Evolutionary conservation across 1,139 yeast genomes (phyloP), one percentile per base, ranked within the genome.

Genomic region (Nakaseomyces bracarensis): DNA sequence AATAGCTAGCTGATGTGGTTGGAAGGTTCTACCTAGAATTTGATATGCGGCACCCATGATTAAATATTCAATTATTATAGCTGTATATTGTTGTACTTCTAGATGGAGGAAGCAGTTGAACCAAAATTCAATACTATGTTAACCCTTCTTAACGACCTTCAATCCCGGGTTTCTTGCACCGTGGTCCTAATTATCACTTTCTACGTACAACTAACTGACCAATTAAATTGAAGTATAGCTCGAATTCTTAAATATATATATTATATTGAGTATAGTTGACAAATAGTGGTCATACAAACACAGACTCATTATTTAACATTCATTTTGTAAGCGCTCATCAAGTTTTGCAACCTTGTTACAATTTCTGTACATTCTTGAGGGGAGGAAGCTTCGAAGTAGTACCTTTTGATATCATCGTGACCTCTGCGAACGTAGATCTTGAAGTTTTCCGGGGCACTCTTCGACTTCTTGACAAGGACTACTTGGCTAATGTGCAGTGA

Each of bases 401-500:
- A 91, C 53, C 93, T 76, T 61, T 91, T 89, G 9, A 77, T 70
- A 3, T 77, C 78, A 15, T 69, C 70, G 3, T 74, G 71, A 4
- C 55, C 55, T 57, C 85, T 84, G 57, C 73, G 69, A n/a, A 89
- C 79, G 14, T 85, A 80, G 15, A 91, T 76, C 58, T 89, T 87
- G 65, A 91, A 86, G 55, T 84, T 82, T 30, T 74, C 73, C 0
- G 93, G 91, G 23, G 81, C 76, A 55, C 87, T 84, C 42, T 74
- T 71, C 42, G 87, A 82, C 58, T 81, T 93, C 55, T 87, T 87
- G 49, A 86, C 72, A 46, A 79, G 76, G 18, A 77, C 64, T 30
- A 91, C 78, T 57, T 85, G 95, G 10, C 86, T 76, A 16, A 87
- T 77, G 55, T 87, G 95, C 61, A 89, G 85, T 0, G 95, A 82